Base-by-base conservation (phyloP, 441 rosid species). In the Bruguiera hainesii region DNA sequence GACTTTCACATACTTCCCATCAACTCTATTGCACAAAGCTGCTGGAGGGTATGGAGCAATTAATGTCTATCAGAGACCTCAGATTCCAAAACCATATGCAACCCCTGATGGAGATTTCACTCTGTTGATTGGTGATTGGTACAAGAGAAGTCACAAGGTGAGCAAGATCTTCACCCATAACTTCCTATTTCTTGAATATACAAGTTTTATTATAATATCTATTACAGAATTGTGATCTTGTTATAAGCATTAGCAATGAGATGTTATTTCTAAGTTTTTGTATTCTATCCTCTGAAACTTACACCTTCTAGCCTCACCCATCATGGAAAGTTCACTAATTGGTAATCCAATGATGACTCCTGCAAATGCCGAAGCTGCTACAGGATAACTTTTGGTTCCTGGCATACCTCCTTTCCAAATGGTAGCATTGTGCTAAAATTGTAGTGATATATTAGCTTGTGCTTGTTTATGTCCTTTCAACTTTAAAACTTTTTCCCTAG, bases 61-160 rank as follows among this genome's bases (percentile, higher is more conserved):
- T 63, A 93, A 87, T 75, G 64, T 93, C 71, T 82, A 85, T 25
- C 72, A 82, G 50, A 87, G 98, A 70, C 82, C 93, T 51, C 71
- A 67, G 20, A 93, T 93, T 52, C 94, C 97, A 7, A 80, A 87
- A 13, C 98, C 98, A 39, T 93, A 74, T 61, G 76, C 85, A 13
- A 57, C 49, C 28, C 98, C 96, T 18, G 85, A 74, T 42, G 90
- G 93, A 58, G 94, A 89, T 76, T 91, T 87, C 80, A 87, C 93
- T 75, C 66, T 91, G 35, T 93, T 93, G 60, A 52, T 90, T 30
- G 97, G 98, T 61, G 98, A 93, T 71, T 93, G 98, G 98, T 87
- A 69, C 73, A 89, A 84, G 83, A 73, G 93, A 66, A 78, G 67
- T 83, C 97, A 91, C 75, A 85, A 86, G 89, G 92, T 89, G 28